Percentiles rank a stretch among this genome's conserved stretches.
phyloP scores from a whole-genome alignment of 805 yeast species.

The Ogataea salicorniae region DNA sequence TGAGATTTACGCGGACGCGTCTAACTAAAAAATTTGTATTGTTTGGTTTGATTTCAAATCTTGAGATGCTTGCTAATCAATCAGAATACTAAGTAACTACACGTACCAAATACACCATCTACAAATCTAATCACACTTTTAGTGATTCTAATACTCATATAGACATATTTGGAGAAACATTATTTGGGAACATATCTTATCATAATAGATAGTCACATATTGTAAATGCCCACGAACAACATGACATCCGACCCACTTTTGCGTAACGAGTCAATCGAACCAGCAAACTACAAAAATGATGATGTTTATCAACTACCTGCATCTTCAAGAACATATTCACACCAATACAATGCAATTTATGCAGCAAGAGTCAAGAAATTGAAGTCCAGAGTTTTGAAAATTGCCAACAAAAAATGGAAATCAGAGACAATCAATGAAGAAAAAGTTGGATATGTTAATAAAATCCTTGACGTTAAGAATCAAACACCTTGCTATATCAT shows the following conservation, averaged over 20 bases:
- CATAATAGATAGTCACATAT: neutral
- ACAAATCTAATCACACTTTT: too few relatives aligned
- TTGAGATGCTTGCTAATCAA: too few relatives aligned
- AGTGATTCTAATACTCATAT: too few relatives aligned
- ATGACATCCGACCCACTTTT: slow-evolving; percentile 23
- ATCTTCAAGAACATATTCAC: slow-evolving; percentile 37
- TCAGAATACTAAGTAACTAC: too few relatives aligned
- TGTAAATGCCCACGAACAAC: slow-evolving; percentile 1
- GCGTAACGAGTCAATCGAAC: slow-evolving; percentile 11
- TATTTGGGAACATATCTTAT: slow-evolving; percentile 1
- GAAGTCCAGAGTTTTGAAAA: slow-evolving; percentile 40
- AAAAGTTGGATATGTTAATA: slow-evolving; percentile 32
- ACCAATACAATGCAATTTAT: slow-evolving; percentile 58
- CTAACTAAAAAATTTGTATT: too few relatives aligned
- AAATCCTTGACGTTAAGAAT: slow-evolving; percentile 57
- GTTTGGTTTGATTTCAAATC: too few relatives aligned
- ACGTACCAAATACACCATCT: too few relatives aligned
- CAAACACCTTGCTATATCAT: slow-evolving; percentile 71
- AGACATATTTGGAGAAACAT: too few relatives aligned
- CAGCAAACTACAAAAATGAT: slow-evolving; percentile 6
- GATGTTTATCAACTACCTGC: slow-evolving; percentile 13
- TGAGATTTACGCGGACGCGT: too few relatives aligned
- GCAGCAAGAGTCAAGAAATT: slow-evolving; percentile 45
- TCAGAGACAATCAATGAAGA: slow-evolving; percentile 34
- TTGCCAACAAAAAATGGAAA: slow-evolving; percentile 40